Base-by-base conservation (phyloP, 2,329 filamentous ascomycete genomes). In the Neofusicoccum cordaticola region DNA sequence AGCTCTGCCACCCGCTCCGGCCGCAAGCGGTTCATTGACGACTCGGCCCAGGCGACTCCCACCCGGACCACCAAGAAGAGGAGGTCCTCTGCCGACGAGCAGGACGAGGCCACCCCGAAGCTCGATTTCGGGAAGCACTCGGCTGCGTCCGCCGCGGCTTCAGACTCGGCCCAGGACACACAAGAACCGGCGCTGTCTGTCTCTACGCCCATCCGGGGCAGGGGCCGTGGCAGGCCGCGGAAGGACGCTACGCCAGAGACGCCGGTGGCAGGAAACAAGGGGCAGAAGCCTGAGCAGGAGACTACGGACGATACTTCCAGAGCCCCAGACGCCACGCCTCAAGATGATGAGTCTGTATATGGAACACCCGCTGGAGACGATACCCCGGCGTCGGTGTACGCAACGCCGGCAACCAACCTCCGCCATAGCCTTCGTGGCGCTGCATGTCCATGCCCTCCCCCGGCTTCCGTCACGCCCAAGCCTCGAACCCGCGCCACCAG, bases 361-460 rank as follows among this genome's bases (percentile, higher is more conserved):
- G 57, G 57, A 8, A 65, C 64, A 2, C 64, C 64, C 2, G 50
- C 51, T 8, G 64, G 58, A 31, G 50, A 65, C 11, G 63, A 61
- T 27, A 60, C 4, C 27, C 27, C 56, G 3, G 31, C 45, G 9
- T 65, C 64, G 8, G 50, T 65, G n/a, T 65, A 65, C 50, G 64
- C 64, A 2, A 65, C 64, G 17, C 64, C 64, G 9, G 64, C 64
- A 3, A 65, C 64, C 34, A 53, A 42, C 5, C 48, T 65, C 8
- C 63, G 56, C 13, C 37, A 53, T 31, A 34, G 27, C 13, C 37
- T 61, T 22, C 53, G 45, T 15, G 44, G 52, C 22, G 44, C 52
- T 15, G 34, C 62, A 15, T 22, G 52, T n/a, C 44, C 63, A 31
- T 34, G 52, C 12, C 45, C 63, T 4, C 56, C 39, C 13, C 53